These are phyloP conservation scores for Taphrina pruni DNA, from an alignment of 1,139 yeast species.

Conservation along the genomic window DNA sequence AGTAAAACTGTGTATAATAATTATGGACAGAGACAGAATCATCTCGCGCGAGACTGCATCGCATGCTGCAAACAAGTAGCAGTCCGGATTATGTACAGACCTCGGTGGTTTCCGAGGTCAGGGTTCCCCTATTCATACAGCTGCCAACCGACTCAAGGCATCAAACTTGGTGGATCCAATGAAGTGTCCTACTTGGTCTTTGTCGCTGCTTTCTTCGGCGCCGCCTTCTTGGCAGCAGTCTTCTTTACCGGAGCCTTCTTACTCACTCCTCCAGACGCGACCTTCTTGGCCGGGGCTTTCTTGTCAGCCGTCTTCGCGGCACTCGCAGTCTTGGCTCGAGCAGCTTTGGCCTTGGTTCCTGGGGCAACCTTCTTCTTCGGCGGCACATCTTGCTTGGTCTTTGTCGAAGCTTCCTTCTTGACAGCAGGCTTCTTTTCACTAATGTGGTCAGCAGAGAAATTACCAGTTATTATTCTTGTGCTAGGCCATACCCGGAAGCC, in stretches of 20 bases:
- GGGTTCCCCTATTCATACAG: constrained; percentile 12
- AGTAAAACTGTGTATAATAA: constrained; percentile 2
- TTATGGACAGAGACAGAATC: constrained; percentile 14
- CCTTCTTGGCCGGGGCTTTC: constrained; percentile 40
- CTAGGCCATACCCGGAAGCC: constrained; percentile 20
- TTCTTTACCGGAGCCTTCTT: constrained; percentile 31
- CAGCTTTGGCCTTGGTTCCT: constrained; percentile 37
- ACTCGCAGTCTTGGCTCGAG: constrained; percentile 23
- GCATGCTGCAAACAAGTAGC: constrained; percentile 19
- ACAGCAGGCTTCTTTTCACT: constrained; percentile 48
- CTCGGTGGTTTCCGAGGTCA: background rate
- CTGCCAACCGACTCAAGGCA: background rate
- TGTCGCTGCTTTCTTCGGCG: constrained; percentile 34
- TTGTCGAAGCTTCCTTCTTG: constrained; percentile 46
- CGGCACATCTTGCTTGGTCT: constrained; percentile 40
- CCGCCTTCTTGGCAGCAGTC: constrained; percentile 32
- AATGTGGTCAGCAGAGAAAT: background rate
- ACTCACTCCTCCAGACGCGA: constrained; percentile 35
- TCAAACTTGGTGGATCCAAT: too few species aligned
- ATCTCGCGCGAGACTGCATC: constrained; percentile 17
- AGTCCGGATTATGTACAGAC: constrained; percentile 19
- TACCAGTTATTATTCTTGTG: too few species aligned
- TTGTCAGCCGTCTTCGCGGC: constrained; percentile 16
- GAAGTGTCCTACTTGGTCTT: constrained; percentile 5
- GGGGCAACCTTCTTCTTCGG: constrained; percentile 39